A percentile compares a stretch with the other conserved stretches of the same genome.
Evolutionary conservation across 305 asterid species (phyloP).

Genomic region (Rubia balearica): DNA sequence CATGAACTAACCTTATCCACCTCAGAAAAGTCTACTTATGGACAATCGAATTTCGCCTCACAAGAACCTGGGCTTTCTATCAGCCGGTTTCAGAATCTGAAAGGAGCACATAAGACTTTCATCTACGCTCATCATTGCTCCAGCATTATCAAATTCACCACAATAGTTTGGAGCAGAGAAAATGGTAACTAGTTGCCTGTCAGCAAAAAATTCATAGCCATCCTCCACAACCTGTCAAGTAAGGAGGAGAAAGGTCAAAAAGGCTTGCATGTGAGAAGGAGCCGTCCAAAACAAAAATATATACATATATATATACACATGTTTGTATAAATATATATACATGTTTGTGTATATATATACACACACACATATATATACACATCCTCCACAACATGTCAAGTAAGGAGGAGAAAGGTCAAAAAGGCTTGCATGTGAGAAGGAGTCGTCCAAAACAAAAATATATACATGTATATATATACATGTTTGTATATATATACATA

Average conservation of each 20-base stretch:
- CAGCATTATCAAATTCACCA: conserved; percentile 78
- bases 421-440: conserved; percentile 13
- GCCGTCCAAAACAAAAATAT: not conserved
- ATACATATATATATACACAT: not conserved
- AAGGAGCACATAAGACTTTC: conserved; percentile 78
- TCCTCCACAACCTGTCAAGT: conserved; percentile 66
- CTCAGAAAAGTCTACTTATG: conserved; percentile 15
- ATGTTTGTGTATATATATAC: no score
- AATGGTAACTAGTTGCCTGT: conserved; percentile 64
- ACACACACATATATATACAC: conserved; percentile 6
- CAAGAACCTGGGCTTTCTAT: conserved; percentile 40
- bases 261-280: conserved; percentile 13
- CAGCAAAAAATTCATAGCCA: conserved; percentile 76
- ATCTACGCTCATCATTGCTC: conserved; percentile 79
- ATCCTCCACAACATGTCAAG: conserved; percentile 66
- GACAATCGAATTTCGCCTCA: conserved; percentile 30
- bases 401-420: not conserved
- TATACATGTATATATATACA: not conserved
- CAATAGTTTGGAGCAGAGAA: conserved; percentile 72
- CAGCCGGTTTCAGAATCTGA: conserved; percentile 64
- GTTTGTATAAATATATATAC: no score
- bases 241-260: not conserved
- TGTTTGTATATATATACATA: no score
- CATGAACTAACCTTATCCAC: conserved; percentile 16
- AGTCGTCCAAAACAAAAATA: not conserved